These are phyloP conservation scores for Melampsora medusae DNA, from an alignment of 1,284 basidiomycete genomes.

Conservation along the genomic window DNA sequence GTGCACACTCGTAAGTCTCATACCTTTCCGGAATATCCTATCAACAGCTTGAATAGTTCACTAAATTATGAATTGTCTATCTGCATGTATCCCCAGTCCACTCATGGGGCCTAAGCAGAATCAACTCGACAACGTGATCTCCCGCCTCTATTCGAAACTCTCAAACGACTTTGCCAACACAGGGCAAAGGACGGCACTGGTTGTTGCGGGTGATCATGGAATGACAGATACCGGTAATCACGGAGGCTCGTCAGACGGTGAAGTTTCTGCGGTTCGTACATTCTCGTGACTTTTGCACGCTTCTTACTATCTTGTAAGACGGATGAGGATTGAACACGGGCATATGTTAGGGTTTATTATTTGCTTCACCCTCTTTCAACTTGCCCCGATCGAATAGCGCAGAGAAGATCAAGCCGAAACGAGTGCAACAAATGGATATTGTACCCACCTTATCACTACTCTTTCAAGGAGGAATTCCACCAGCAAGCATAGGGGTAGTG, in stretches of 20 bases:
- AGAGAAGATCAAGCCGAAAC: conserved; percentile 14
- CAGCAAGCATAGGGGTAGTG: conserved; percentile 48
- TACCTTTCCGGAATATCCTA: background rate
- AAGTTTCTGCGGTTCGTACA: conserved; percentile 46
- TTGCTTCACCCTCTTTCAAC: conserved; percentile 33
- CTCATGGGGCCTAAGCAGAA: conserved; percentile 48
- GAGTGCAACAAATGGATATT: conserved; percentile 49
- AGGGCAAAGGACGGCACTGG: conserved; percentile 45
- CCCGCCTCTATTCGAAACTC: conserved; percentile 37
- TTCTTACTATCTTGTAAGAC: conserved; percentile 19
- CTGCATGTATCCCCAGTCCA: conserved; percentile 21
- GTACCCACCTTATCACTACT: conserved; percentile 48
- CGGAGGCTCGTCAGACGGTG: conserved; percentile 48
- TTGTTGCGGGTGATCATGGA: conserved; percentile 49
- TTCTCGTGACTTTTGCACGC: background rate
- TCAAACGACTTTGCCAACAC: conserved; percentile 40
- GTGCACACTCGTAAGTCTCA: conserved; percentile 44
- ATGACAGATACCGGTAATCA: conserved; percentile 50
- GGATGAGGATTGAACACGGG: conserved; percentile 22
- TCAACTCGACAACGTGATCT: conserved; percentile 47
- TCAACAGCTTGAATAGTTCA: background rate
- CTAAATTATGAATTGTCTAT: background rate
- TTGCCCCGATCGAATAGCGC: background rate
- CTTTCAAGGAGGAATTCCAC: conserved; percentile 47
- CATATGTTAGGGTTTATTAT: conserved; percentile 24